Evolutionary conservation across 345 rosid species (phyloP).

Genomic region (Gossypium bickii): DNA sequence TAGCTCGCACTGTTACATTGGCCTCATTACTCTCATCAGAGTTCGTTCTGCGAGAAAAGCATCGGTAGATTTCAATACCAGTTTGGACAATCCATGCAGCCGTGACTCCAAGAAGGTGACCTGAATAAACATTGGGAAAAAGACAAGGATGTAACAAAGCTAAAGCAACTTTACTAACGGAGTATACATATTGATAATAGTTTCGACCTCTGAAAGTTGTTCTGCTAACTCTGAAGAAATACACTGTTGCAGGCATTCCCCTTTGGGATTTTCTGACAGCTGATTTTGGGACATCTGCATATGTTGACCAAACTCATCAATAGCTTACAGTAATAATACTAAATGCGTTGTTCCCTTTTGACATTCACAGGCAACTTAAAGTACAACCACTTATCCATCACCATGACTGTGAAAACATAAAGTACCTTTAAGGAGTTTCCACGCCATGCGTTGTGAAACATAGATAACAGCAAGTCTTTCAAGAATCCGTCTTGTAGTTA

Average conservation of each 20-base stretch:
- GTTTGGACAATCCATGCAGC: conserved; percentile 93
- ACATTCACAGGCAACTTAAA: background rate
- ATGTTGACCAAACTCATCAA: conserved; percentile 15
- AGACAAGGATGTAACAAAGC: conserved; percentile 9
- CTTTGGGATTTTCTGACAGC: conserved; percentile 77
- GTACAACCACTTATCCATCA: background rate
- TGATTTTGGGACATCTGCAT: conserved; percentile 76
- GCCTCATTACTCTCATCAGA: conserved; percentile 38
- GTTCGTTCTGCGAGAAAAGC: conserved; percentile 30
- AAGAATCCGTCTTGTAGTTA: conserved; percentile 76
- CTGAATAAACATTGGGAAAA: conserved; percentile 37
- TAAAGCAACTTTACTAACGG: background rate
- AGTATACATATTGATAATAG: background rate
- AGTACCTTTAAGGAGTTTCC: conserved; percentile 96
- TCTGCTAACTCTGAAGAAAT: conserved; percentile 64
- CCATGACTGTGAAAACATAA: background rate
- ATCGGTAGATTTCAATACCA: conserved; percentile 71
- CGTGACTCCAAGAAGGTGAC: conserved; percentile 68
- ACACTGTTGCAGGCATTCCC: conserved; percentile 61
- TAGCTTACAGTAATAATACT: background rate
- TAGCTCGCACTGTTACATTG: conserved; percentile 41
- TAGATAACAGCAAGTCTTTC: conserved; percentile 83
- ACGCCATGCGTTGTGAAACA: conserved; percentile 85
- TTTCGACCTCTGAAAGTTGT: conserved; percentile 83
- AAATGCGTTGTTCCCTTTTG: background rate